A percentile compares a stretch with the other conserved stretches of the same genome.
phyloP scores from a whole-genome alignment of 192 early-diverging fungal genomes.

The Backusella australiensis region DNA sequence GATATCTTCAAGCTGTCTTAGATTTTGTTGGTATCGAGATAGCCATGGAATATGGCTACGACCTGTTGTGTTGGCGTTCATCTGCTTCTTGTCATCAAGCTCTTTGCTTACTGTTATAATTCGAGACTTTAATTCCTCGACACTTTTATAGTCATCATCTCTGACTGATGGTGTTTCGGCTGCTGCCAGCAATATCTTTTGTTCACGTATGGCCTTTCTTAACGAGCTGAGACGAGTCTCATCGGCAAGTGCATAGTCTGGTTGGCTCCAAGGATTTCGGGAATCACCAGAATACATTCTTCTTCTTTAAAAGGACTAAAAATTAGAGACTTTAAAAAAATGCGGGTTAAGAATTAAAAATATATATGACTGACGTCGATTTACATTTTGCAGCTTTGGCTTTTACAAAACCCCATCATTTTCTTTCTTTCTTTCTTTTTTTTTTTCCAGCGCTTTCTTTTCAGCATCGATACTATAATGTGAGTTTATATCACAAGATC shows the following conservation, averaged over 20 bases:
- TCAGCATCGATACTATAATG: not conserved
- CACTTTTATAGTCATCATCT: not conserved
- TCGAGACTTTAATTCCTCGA: constrained; percentile 11
- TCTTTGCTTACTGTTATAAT: constrained; percentile 5
- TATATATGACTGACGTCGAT: not conserved
- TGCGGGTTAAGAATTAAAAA: not conserved
- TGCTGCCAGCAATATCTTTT: constrained; percentile 18
- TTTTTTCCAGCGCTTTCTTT: not conserved
- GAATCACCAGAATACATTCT: constrained; percentile 10
- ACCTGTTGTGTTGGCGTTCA: not conserved
- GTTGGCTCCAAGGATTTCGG: constrained; percentile 12
- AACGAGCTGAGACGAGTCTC: not conserved
- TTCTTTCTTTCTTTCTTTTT: not conserved
- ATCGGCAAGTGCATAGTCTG: not conserved
- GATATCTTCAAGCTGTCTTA: constrained; percentile 29
- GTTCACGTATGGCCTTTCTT: constrained; percentile 28
- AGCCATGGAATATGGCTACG: constrained; percentile 7
- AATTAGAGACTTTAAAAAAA: not conserved
- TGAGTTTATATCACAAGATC: not conserved
- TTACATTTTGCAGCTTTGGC: not conserved
- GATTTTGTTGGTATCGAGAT: constrained; percentile 23
- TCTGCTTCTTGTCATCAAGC: constrained; percentile 10
- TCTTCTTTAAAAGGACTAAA: not conserved
- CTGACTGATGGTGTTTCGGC: not conserved
- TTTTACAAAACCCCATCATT: not conserved